A percentile compares a stretch with the other conserved stretches of the same genome.
These are phyloP conservation scores for Cyclanthera cordifolia DNA, from an alignment of 306 rosid species.

Conservation along the genomic window DNA sequence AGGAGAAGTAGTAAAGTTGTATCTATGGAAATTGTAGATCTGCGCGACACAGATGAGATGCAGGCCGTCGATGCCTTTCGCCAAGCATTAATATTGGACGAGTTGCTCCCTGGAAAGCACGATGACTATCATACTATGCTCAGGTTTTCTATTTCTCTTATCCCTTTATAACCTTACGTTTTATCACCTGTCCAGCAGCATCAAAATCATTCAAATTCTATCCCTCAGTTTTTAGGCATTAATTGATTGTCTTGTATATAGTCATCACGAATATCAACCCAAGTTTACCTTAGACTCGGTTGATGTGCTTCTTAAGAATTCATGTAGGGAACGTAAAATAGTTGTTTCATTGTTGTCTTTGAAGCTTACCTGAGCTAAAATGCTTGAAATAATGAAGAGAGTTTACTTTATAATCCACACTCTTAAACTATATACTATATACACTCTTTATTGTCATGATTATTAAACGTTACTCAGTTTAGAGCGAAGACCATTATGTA, in stretches of 20 bases:
- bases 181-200: not conserved
- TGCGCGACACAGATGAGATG: slow-evolving; percentile 55
- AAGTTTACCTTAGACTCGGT: not conserved
- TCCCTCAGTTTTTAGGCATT: not conserved
- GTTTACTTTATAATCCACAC: not conserved
- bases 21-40: slow-evolving; percentile 73
- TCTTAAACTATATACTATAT: too few relatives aligned
- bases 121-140: slow-evolving; percentile 91
- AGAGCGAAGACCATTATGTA: not conserved
- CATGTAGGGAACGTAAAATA: not conserved
- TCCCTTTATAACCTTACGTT: not conserved
- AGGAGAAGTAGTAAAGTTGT: slow-evolving; percentile 69
- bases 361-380: not conserved
- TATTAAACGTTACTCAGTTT: not conserved
- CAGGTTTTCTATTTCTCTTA: slow-evolving; percentile 27
- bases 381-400: not conserved
- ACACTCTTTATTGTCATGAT: not conserved
- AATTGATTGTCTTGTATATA: not conserved
- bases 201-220: not conserved
- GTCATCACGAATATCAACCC: not conserved
- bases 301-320: not conserved
- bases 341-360: not conserved
- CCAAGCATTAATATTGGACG: slow-evolving; percentile 58
- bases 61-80: slow-evolving; percentile 65
- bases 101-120: slow-evolving; percentile 63